phyloP scores from a whole-genome alignment of 116 monocot genomes.

The Dioscorea cayenensis region DNA sequence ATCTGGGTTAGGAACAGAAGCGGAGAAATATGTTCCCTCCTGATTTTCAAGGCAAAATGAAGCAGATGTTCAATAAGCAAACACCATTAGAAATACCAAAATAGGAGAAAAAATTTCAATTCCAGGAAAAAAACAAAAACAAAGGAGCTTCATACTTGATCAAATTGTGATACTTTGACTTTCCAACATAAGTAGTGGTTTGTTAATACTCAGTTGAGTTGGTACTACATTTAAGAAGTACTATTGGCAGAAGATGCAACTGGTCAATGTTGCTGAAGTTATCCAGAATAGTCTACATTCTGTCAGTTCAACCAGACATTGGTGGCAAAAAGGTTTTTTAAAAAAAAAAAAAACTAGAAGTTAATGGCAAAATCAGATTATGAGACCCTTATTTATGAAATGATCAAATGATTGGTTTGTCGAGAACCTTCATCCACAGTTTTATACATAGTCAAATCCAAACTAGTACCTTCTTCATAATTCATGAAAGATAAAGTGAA shows the following conservation, averaged over 20 bases:
- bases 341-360: no score
- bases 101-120: neutral
- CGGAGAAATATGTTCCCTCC: neutral
- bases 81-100: neutral
- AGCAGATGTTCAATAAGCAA: slow-evolving; percentile 1
- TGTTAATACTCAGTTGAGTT: neutral
- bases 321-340: no score
- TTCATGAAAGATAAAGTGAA: no score
- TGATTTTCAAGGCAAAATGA: neutral
- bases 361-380: no score
- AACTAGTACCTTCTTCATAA: no score
- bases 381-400: no score
- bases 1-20: slow-evolving; percentile 7
- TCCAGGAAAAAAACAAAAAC: neutral
- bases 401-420: no score
- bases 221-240: neutral
- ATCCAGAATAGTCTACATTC: no score
- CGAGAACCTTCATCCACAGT: no score
- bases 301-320: no score
- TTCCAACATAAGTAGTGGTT: neutral
- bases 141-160: neutral
- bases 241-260: neutral
- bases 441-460: no score
- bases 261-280: neutral
- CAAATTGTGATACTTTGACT: neutral